Conservation (phyloP, 2,329 filamentous ascomycete species). For the Colletotrichum aenigma region DNA sequence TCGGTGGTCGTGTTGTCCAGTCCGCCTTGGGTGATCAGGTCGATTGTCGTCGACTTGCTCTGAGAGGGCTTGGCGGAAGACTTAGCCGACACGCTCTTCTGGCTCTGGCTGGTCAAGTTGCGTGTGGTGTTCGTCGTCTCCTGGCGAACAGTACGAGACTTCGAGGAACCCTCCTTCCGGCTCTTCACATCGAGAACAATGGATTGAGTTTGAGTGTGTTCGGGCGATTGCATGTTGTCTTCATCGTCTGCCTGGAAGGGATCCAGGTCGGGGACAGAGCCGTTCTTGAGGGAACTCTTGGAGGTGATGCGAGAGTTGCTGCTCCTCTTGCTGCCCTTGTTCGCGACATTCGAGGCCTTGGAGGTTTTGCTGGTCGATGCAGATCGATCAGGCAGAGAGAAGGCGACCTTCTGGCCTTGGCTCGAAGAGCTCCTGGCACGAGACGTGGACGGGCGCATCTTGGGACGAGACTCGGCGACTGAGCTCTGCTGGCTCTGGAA, state of each 20-base stretch:
- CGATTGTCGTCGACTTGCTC: slow-evolving; percentile 17
- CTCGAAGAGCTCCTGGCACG: slow-evolving; percentile 3
- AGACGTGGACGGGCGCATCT: slow-evolving; percentile 23
- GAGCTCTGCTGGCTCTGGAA: slow-evolving; percentile 26
- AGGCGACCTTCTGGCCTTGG: slow-evolving; percentile 42
- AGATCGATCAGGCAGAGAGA: slow-evolving; percentile 42
- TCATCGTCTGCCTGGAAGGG: slow-evolving; percentile 24
- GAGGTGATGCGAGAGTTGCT: slow-evolving; percentile 19
- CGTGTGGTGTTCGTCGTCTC: slow-evolving; percentile 20
- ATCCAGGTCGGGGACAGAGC: slow-evolving; percentile 6
- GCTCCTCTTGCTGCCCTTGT: slow-evolving; percentile 47
- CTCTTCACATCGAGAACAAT: slow-evolving; percentile 24
- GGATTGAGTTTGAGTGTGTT: slow-evolving; percentile 26
- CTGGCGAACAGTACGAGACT: slow-evolving; percentile 9
- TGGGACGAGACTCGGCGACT: slow-evolving; percentile 13
- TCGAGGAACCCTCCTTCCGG: slow-evolving; percentile 3
- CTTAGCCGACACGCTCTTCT: slow-evolving; percentile 10
- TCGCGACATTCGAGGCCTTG: slow-evolving; percentile 37
- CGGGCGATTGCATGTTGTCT: slow-evolving; percentile 24
- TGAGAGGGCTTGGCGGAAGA: slow-evolving; percentile 7
- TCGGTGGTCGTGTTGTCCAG: slow-evolving; percentile 16
- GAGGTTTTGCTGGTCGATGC: slow-evolving; percentile 26
- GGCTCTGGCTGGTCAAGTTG: slow-evolving; percentile 24
- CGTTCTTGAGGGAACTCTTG: slow-evolving; percentile 20
- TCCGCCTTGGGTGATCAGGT: slow-evolving; percentile 19